These are phyloP conservation scores for Camelina hispida DNA, from an alignment of 345 rosid genomes.

Conservation along the genomic window DNA sequence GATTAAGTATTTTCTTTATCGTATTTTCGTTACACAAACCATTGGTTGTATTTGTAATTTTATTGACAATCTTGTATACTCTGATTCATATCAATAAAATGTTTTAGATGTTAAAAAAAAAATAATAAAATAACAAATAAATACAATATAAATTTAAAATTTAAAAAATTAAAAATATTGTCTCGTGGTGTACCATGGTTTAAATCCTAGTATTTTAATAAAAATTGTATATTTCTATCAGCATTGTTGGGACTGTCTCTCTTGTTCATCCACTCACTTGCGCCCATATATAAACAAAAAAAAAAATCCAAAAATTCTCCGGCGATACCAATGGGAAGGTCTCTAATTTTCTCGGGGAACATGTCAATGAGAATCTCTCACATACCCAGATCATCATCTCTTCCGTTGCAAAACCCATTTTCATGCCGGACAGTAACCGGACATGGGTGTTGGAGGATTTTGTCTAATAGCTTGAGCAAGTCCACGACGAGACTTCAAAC, in stretches of 20 bases:
- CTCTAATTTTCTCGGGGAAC: slow-evolving; percentile 55
- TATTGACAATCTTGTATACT: too few species aligned
- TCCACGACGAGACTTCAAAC: slow-evolving; percentile 30
- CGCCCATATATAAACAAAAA: neutral
- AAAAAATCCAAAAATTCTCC: neutral
- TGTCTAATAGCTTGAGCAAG: slow-evolving; percentile 16
- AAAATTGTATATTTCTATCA: neutral
- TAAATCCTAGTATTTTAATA: neutral
- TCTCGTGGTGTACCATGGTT: too few species aligned
- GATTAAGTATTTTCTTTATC: too few species aligned
- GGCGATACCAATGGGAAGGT: slow-evolving; percentile 52
- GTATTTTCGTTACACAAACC: too few species aligned
- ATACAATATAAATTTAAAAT: too few species aligned
- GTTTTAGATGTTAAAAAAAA: too few species aligned
- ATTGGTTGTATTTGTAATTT: too few species aligned
- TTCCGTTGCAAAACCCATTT: slow-evolving; percentile 32
- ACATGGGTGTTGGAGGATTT: slow-evolving; percentile 40
- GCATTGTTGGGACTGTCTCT: slow-evolving; percentile 18
- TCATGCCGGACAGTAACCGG: slow-evolving; percentile 27
- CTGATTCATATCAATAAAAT: too few species aligned
- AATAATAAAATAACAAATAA: too few species aligned
- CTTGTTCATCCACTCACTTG: slow-evolving; percentile 26
- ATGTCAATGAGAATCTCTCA: slow-evolving; percentile 48
- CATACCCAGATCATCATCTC: slow-evolving; percentile 45
- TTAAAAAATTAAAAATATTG: too few species aligned